Base-by-base conservation (phyloP, 1,139 yeast species). In the Blastobotrys illinoisensis region DNA sequence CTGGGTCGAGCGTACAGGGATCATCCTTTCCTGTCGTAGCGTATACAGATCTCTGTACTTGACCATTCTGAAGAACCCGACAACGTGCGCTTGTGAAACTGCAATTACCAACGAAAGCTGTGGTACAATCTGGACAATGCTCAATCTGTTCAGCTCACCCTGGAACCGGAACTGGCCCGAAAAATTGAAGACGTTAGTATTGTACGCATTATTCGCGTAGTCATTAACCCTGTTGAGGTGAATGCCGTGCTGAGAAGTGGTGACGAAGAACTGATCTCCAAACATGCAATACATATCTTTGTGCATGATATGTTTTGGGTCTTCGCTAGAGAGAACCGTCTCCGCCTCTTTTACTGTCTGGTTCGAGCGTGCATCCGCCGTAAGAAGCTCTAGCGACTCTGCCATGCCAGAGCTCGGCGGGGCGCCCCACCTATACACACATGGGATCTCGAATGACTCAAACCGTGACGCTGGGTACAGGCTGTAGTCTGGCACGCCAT, bases 81-180 rank as follows among this genome's bases (percentile, higher is more conserved):
- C 76, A 16, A 78, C 66, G 0, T 90, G 89, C 50, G 78, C 77
- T 58, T 84, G 89, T 0, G 84, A 72, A 0, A 77, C 84, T 0
- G 77, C 81, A 5, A 84, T 68, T 18, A 79, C 72, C 43, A 83
- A 78, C 57, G 78, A 78, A 3, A 85, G 66, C 56, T 80, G 80
- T 0, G 86, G 85, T 1, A 85, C 75, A 3, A 81, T 61, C 23
- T 71, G 67, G 1, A 79, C 71, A 2, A 85, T 75, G 26, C 83
- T 81, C 9, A 85, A 69, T 48, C 90, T 67, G 61, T 83, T 79
- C 43, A 80, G 69, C n/a, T 73, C 67, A 21, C 75, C 79, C 7
- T 76, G 40, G 40, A 32, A 32, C 16, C 40, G 14, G 7, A 32
- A 32, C 16, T 32, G 40, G 3, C 40, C 40, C 5, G 40, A 32